Evolutionary conservation across 176 grass and related monocot genomes (phyloP).

Genomic region (Urochloa ruziziensis): DNA sequence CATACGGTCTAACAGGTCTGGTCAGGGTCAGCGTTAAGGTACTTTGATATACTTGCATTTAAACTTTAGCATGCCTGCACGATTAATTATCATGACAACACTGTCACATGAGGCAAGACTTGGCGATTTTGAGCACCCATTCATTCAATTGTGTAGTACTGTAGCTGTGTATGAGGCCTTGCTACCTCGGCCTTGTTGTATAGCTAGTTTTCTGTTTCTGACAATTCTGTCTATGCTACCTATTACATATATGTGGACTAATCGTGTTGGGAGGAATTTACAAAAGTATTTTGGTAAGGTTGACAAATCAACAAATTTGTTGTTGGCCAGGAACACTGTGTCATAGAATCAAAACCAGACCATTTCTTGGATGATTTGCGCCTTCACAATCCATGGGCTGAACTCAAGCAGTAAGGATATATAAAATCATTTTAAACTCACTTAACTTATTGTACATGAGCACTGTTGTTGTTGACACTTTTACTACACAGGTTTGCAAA

Average conservation of each 20-base stretch:
- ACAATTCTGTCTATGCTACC: not conserved
- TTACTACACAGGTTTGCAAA: conserved; percentile 69
- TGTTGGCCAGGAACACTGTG: conserved; percentile 63
- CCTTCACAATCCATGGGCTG: conserved; percentile 89
- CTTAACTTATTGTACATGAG: not conserved
- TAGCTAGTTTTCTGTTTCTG: not conserved
- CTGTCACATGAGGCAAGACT: not conserved
- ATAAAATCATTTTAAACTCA: not conserved
- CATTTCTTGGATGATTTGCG: conserved; percentile 96
- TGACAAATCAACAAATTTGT: conserved; percentile 10
- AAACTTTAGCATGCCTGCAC: not conserved
- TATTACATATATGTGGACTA: not conserved
- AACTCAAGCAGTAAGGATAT: conserved; percentile 78
- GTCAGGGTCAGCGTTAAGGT: conserved; percentile 94
- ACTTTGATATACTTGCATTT: conserved; percentile 10
- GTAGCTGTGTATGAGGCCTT: not conserved
- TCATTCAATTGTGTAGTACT: not conserved
- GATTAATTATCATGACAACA: conserved; percentile 22
- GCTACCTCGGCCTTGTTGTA: not conserved
- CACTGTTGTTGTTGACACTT: conserved; percentile 19
- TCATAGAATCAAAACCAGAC: conserved; percentile 93
- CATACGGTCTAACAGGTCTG: conserved; percentile 87
- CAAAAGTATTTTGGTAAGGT: conserved; percentile 5
- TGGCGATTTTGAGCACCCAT: not conserved
- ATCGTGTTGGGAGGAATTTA: not conserved